Conservation (phyloP, 306 rosid genomes). For the Dalbergia cultrata region DNA sequence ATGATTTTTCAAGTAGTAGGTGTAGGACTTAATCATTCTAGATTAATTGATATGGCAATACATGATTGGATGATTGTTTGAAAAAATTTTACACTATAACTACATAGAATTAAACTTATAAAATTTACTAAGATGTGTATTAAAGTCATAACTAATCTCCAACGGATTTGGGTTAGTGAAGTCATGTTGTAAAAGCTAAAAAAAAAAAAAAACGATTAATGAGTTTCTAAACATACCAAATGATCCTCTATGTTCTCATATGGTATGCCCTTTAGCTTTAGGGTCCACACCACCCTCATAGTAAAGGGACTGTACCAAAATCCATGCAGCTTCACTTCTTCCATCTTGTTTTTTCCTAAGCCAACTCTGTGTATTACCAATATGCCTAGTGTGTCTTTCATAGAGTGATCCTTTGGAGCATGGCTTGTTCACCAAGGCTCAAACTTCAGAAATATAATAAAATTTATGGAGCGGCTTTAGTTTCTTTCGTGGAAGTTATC, state of each 20-base stretch:
- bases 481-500: neutral
- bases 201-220: no score
- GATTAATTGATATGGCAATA: no score
- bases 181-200: neutral
- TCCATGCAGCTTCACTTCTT: slow-evolving; percentile 58
- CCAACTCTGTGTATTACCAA: neutral
- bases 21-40: no score
- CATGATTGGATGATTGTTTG: no score
- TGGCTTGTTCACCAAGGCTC: slow-evolving; percentile 5
- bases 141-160: no score
- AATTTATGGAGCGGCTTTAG: neutral
- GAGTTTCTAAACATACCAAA: slow-evolving; percentile 24
- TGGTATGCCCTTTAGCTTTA: slow-evolving; percentile 59
- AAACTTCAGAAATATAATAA: neutral
- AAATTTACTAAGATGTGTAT: no score
- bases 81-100: no score
- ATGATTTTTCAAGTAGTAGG: no score
- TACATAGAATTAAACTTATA: no score
- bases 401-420: neutral
- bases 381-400: neutral
- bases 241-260: slow-evolving; percentile 59
- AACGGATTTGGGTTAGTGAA: neutral
- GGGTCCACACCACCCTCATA: slow-evolving; percentile 62
- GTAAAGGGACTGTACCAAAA: slow-evolving; percentile 60
- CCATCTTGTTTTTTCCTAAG: slow-evolving; percentile 31